Base-by-base conservation (phyloP, 768 basidiomycete genomes). In the Pluteus cervinus region DNA sequence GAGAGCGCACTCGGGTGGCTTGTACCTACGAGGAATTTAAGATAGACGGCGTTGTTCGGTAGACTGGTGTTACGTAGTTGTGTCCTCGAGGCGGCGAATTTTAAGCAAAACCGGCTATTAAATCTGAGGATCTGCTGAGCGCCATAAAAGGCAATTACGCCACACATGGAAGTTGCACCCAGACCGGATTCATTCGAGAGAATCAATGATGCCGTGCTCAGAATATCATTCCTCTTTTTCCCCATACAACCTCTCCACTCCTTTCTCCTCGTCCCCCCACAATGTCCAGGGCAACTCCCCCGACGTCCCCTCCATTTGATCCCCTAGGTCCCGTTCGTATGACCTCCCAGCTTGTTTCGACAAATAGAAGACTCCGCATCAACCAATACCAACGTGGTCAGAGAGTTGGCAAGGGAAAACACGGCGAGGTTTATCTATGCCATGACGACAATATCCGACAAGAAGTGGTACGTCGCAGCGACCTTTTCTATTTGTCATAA, bases 371-470 rank as follows among this genome's bases (percentile, higher is more conserved):
- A 48, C 52, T 59, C 43, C 46, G 53, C 50, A 48, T 69, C 42
- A 93, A 92, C 62, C 87, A 93, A 58, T 94, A 92, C 59, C 60
- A 74, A 28, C 50, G 58, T 39, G 54, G 56, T 22, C 52, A 52
- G 15, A 60, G 54, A 37, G 57, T 66, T 36, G 66, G 64, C 4
- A 63, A 58, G 31, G 65, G 66, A 15, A 58, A 59, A 32, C 75
- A 87, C 47, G 75, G 81, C 18, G 68, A 76, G 45, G 76, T 79
- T 39, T 79, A 88, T 26, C 77, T 88, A n/a, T 78, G 77, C 50
- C 79, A 81, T 15, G 57, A 60, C 33, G 50, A 49, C 30, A 45
- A 48, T 12, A 36, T 33, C 3, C 24, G 40, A 42, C 58, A 61
- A 45, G 62, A 61, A 44, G 73, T 73, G 63, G 76, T 74, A 54